Conservation (phyloP, 768 basidiomycete species). For the Lactifluus echinatus region DNA sequence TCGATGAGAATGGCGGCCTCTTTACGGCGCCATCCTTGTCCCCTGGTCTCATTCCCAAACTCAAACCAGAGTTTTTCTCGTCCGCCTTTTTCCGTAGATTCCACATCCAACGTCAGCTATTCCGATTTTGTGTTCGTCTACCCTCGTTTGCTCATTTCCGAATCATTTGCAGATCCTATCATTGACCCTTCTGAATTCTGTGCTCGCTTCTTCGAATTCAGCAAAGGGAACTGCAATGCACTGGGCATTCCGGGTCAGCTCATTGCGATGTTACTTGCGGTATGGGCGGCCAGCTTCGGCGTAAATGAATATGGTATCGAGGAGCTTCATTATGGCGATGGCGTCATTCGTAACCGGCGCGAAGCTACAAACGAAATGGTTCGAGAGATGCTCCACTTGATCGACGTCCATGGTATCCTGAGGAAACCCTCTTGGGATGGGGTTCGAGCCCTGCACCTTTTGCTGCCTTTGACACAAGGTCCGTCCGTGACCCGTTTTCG, state of each 20-base stretch:
- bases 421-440: conserved; percentile 84
- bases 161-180: conserved; percentile 56
- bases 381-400: conserved; percentile 64
- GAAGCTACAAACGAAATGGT: conserved; percentile 60
- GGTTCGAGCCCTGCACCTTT: conserved; percentile 65
- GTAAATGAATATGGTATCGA: conserved; percentile 70
- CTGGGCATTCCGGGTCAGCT: conserved; percentile 70
- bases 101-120: conserved; percentile 60
- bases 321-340: conserved; percentile 29
- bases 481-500: conserved; percentile 25
- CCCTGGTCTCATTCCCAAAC: conserved; percentile 55
- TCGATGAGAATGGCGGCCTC: conserved; percentile 34
- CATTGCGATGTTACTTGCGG: conserved; percentile 69
- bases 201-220: conserved; percentile 59
- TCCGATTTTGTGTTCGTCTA: neutral
- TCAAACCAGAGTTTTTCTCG: conserved; percentile 71
- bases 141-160: neutral
- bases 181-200: conserved; percentile 76
- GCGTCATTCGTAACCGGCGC: conserved; percentile 36
- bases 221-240: conserved; percentile 45
- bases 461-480: conserved; percentile 84
- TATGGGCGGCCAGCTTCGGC: conserved; percentile 88
- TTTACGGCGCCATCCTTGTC: conserved; percentile 32
- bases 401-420: conserved; percentile 73
- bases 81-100: conserved; percentile 84